Base-by-base conservation (phyloP, 179 eudicot species). In the Gypsophila paniculata region DNA sequence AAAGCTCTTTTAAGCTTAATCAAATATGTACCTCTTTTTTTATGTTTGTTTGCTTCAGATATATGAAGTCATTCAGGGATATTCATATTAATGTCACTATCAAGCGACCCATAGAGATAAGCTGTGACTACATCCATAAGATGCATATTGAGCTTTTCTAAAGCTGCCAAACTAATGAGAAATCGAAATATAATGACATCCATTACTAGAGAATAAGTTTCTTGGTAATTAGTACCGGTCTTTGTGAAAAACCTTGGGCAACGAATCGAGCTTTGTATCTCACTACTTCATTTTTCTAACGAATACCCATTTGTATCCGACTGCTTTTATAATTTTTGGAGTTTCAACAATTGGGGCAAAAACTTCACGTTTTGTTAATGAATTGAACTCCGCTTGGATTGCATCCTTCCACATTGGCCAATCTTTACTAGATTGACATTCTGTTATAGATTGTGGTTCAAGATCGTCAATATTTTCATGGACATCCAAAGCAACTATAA, bases 1-100 rank as follows among this genome's bases (percentile, higher is more conserved):
- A 74, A 52, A 4, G 77, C 67, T 67, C 59, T 0, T 21, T 54
- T 19, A 12, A 70, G 42, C 53, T 76, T 62, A 2, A 62, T 70
- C 1, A 57, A 66, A 18, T 15, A 10, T 21, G 36, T 48, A 46
- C 70, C 48, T 38, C 36, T 12, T n/a, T 25, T 10, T 21, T 18
- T 49, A 42, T 49, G 1, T 18, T 32, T 38, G 32, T 0, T 62
- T 51, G 14, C 51, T 62, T 14, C 4, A 22, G 61, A 0, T 49
- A 4, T 51, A 49, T 51, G 63, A 62, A 57, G 34, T 29, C 34
- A 1, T 29, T 29, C 34, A 4, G 34, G 34, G 34, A 29, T 29
- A 1, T 29, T 29, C 34, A 29, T 29, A 29, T 29, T 1, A 4
- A 29, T 29, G 34, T 29, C 34, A 29, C 34, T 29, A 29, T 29